A percentile compares a stretch with the other conserved stretches of the same genome.
Evolutionary conservation across 768 basidiomycete species (phyloP).

Genomic region (Leccinum arenicola): DNA sequence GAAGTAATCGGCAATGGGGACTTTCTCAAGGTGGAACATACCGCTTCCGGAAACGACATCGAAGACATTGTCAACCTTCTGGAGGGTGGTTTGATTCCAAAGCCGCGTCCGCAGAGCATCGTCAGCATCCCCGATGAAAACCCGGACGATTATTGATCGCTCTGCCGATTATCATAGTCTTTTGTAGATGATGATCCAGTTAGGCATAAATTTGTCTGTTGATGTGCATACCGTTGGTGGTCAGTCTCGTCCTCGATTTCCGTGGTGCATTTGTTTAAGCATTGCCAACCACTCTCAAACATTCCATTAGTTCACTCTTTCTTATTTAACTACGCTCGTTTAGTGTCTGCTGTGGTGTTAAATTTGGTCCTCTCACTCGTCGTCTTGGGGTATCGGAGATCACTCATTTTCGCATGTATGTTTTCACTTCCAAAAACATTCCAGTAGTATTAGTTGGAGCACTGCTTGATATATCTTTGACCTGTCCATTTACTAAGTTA

Average conservation of each 20-base stretch:
- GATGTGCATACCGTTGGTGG: constrained; percentile 24
- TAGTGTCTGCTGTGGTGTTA: constrained; percentile 26
- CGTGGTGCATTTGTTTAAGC: neutral
- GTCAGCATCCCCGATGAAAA: constrained; percentile 53
- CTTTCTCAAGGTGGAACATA: neutral
- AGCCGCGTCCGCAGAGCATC: constrained; percentile 42
- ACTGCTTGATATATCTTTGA: constrained; percentile 16
- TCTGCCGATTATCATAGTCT: constrained; percentile 1
- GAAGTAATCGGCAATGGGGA: constrained; percentile 13
- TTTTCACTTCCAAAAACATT: constrained; percentile 7
- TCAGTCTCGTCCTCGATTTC: constrained; percentile 1
- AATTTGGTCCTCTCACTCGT: constrained; percentile 16
- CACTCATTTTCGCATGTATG: constrained; percentile 9
- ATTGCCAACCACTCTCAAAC: neutral
- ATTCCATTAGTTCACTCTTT: constrained; percentile 23
- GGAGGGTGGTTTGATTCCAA: constrained; percentile 39
- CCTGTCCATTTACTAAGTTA: neutral
- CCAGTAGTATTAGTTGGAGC: constrained; percentile 12
- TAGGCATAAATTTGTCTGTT: constrained; percentile 22
- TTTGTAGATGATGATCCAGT: constrained; percentile 25
- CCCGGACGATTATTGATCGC: constrained; percentile 47
- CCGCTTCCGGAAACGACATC: constrained; percentile 40
- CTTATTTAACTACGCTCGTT: constrained; percentile 31
- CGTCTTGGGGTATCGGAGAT: constrained; percentile 6
- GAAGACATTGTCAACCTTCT: constrained; percentile 69